Percentiles rank a stretch among this genome's conserved stretches.
Evolutionary conservation across 768 basidiomycete species (phyloP).

Genomic region (Gloeophyllum trabeum): DNA sequence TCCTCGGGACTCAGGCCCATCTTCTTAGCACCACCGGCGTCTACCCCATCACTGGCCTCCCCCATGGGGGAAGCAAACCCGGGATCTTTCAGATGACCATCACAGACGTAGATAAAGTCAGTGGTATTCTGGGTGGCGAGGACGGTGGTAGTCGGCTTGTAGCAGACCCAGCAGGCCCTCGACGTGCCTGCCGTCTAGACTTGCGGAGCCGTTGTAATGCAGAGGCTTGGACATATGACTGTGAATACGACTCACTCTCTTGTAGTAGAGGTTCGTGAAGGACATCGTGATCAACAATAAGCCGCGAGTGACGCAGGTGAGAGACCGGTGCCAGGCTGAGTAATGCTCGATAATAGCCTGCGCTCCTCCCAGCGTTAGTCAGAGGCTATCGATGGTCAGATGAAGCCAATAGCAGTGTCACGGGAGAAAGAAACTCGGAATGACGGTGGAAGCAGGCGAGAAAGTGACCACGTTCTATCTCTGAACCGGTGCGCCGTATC

Average conservation of each 20-base stretch:
- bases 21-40: constrained; percentile 20
- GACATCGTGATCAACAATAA: constrained; percentile 31
- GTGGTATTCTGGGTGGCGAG: constrained; percentile 73
- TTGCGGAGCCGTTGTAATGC: background rate
- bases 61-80: constrained; percentile 56
- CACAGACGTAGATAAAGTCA: constrained; percentile 84
- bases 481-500: too few relatives aligned
- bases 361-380: too few relatives aligned
- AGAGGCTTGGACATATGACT: background rate
- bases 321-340: too few relatives aligned
- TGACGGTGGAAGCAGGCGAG: too few relatives aligned
- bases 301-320: background rate
- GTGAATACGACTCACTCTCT: constrained; percentile 47
- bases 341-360: too few relatives aligned
- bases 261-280: constrained; percentile 82
- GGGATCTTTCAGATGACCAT: constrained; percentile 66
- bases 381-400: too few relatives aligned
- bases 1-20: constrained; percentile 49
- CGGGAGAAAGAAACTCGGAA: too few relatives aligned
- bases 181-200: constrained; percentile 65
- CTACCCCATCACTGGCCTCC: constrained; percentile 21
- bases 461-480: too few relatives aligned
- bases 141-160: constrained; percentile 71
- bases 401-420: too few relatives aligned
- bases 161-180: constrained; percentile 71